phyloP scores from a whole-genome alignment of 371 early-diverging fungal genomes.

The Phascolomyces articulosus region DNA sequence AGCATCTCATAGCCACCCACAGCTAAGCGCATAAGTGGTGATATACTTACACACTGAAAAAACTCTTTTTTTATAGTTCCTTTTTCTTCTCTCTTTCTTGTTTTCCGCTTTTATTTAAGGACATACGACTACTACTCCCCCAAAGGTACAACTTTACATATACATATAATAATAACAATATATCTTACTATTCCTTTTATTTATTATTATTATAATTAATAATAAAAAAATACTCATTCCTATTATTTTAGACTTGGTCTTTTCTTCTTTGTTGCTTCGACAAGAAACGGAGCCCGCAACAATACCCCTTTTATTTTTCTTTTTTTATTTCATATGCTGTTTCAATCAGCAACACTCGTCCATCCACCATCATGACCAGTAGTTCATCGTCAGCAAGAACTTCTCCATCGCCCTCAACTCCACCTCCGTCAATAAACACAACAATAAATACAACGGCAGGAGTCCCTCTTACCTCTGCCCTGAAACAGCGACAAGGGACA shows the following conservation, averaged over 20 bases:
- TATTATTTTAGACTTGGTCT: neutral
- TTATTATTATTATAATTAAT: too few species aligned
- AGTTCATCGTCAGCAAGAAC: conserved; percentile 16
- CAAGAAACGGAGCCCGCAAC: neutral
- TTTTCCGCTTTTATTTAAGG: neutral
- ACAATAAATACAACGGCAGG: conserved; percentile 1
- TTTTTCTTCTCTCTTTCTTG: neutral
- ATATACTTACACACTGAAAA: too few species aligned
- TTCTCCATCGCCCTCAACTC: conserved; percentile 14
- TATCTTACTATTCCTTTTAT: too few species aligned
- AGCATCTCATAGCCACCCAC: too few species aligned
- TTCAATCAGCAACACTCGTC: neutral
- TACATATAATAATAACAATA: neutral
- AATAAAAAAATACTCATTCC: too few species aligned
- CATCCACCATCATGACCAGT: conserved; percentile 14
- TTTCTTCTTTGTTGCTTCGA: neutral
- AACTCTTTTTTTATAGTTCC: too few species aligned
- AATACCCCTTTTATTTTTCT: neutral
- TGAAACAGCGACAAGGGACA: conserved; percentile 15
- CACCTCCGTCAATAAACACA: conserved; percentile 13
- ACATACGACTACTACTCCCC: neutral
- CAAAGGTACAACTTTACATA: conserved; percentile 1
- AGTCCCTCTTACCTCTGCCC: conserved; percentile 10
- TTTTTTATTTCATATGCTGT: conserved; percentile 3
- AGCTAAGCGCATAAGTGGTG: too few species aligned